Conservation (phyloP, 495 filamentous ascomycete species). For the Penicillium fimorum region DNA sequence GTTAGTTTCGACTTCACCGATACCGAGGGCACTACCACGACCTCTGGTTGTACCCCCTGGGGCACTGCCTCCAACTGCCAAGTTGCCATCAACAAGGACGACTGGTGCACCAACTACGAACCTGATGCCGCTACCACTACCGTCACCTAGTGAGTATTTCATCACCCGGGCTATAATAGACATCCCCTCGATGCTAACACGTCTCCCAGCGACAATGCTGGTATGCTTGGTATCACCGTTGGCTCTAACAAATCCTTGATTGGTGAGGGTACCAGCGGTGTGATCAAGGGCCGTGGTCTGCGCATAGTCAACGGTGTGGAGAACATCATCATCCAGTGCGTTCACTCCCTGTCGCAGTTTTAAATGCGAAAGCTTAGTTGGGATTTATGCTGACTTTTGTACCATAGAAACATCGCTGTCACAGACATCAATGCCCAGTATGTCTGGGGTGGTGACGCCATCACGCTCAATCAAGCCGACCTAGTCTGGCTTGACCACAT, state of each 20-base stretch:
- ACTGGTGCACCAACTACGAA: conserved; percentile 48
- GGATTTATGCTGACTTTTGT: background rate
- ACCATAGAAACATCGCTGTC: conserved; percentile 42
- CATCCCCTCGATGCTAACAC: conserved; percentile 1
- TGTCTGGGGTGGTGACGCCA: conserved; percentile 52
- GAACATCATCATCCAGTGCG: conserved; percentile 49
- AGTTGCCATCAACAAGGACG: conserved; percentile 52
- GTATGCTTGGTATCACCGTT: conserved; percentile 44
- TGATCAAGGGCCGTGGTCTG: conserved; percentile 46
- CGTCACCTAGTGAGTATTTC: conserved; percentile 36
- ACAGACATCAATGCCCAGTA: conserved; percentile 49
- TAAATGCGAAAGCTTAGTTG: background rate
- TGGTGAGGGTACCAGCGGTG: conserved; percentile 36
- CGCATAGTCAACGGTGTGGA: conserved; percentile 41
- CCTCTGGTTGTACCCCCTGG: conserved; percentile 47
- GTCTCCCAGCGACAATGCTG: conserved; percentile 36
- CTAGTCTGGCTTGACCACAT: conserved; percentile 51
- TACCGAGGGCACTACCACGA: conserved; percentile 40
- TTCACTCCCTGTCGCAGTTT: background rate
- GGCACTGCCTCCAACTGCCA: conserved; percentile 44
- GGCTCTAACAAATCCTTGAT: conserved; percentile 46
- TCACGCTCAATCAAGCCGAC: conserved; percentile 41
- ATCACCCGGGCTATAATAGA: background rate
- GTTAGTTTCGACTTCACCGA: conserved; percentile 40
- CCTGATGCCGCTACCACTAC: conserved; percentile 30